Percentiles rank a stretch among this genome's conserved stretches.
These are phyloP conservation scores for Lentinula sp. DNA, from an alignment of 768 basidiomycete genomes.

Conservation along the genomic window DNA sequence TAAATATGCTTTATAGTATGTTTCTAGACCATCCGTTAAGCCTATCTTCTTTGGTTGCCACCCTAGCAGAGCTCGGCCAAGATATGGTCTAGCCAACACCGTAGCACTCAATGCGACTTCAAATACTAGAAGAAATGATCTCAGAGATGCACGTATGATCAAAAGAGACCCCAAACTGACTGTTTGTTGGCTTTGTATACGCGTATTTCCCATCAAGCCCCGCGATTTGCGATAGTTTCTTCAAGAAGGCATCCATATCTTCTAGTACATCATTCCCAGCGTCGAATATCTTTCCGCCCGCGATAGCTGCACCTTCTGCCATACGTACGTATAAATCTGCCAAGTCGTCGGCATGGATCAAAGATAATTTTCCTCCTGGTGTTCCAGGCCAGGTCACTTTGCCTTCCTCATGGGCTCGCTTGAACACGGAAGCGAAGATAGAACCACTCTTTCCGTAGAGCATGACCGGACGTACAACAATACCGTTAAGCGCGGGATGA, in stretches of 20 bases:
- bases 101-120: constrained; percentile 28
- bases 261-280: constrained; percentile 32
- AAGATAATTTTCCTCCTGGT: constrained; percentile 21
- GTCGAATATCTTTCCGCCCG: constrained; percentile 34
- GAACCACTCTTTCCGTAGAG: constrained; percentile 38
- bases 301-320: constrained; percentile 29
- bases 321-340: constrained; percentile 35
- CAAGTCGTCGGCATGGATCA: constrained; percentile 39
- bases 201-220: constrained; percentile 30
- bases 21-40: constrained; percentile 34
- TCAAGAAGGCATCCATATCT: constrained; percentile 32
- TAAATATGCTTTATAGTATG: constrained; percentile 30
- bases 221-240: constrained; percentile 28
- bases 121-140: constrained; percentile 19
- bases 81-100: constrained; percentile 25
- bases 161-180: constrained; percentile 18
- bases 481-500: constrained; percentile 28
- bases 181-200: constrained; percentile 23
- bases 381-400: constrained; percentile 26
- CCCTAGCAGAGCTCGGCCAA: constrained; percentile 34
- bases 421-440: constrained; percentile 25
- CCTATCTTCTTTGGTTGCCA: constrained; percentile 37
- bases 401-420: constrained; percentile 14
- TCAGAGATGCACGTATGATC: not conserved
- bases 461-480: constrained; percentile 38